These are phyloP conservation scores for Tephrocybe sp. DNA, from an alignment of 768 basidiomycete species.

Conservation along the genomic window DNA sequence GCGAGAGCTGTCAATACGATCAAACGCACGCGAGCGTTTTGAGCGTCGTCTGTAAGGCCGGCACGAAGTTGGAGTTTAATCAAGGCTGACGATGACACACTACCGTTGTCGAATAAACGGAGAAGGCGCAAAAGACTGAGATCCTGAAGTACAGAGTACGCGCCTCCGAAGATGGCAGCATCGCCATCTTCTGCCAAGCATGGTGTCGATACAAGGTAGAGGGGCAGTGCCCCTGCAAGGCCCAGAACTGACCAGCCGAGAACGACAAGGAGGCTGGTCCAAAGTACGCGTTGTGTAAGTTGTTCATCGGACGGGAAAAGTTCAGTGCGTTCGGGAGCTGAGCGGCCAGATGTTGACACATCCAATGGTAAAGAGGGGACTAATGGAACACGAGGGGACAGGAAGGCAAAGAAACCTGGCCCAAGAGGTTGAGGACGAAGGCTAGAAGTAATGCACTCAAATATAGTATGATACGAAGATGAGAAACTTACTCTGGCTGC, in stretches of 20 bases:
- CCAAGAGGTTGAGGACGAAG: slow-evolving; percentile 64
- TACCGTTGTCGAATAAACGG: slow-evolving; percentile 50
- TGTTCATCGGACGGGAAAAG: slow-evolving; percentile 77
- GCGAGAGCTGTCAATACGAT: slow-evolving; percentile 68
- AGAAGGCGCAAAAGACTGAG: slow-evolving; percentile 77
- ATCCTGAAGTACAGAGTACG: slow-evolving; percentile 70
- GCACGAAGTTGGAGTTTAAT: slow-evolving; percentile 33
- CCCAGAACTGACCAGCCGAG: slow-evolving; percentile 70
- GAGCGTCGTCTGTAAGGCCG: slow-evolving; percentile 29
- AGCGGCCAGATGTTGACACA: slow-evolving; percentile 54
- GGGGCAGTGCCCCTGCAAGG: slow-evolving; percentile 68
- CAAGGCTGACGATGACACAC: slow-evolving; percentile 31
- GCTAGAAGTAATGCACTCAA: slow-evolving; percentile 32
- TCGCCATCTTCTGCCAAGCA: slow-evolving; percentile 60
- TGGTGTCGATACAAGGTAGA: slow-evolving; percentile 69
- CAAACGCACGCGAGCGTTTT: slow-evolving; percentile 57
- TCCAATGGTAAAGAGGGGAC: slow-evolving; percentile 59
- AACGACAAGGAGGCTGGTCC: slow-evolving; percentile 62
- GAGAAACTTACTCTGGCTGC: slow-evolving; percentile 55
- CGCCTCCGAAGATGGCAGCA: slow-evolving; percentile 49
- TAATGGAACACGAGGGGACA: slow-evolving; percentile 69
- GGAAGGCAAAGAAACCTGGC: slow-evolving; percentile 61
- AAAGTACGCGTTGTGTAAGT: slow-evolving; percentile 69
- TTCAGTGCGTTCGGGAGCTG: slow-evolving; percentile 47
- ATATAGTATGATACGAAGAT: slow-evolving; percentile 4